Evolutionary conservation across 306 rosid species (phyloP).

Genomic region (Casuarina cunninghamiana): DNA sequence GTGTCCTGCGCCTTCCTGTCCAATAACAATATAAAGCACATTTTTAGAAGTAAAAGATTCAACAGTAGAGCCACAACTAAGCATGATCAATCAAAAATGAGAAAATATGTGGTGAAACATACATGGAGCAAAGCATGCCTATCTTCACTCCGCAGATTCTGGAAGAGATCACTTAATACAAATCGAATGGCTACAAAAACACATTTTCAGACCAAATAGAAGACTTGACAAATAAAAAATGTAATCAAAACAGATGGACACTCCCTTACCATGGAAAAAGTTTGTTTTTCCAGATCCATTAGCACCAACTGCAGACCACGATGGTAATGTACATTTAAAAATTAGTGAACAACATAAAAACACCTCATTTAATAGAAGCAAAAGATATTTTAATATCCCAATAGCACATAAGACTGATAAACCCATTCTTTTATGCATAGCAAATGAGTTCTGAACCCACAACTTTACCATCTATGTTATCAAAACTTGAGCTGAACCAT

Average conservation of each 20-base stretch:
- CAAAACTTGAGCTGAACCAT: background rate
- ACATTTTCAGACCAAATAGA: background rate
- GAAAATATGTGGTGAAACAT: constrained; percentile 32
- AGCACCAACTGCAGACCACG: constrained; percentile 77
- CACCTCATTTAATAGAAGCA: constrained; percentile 1
- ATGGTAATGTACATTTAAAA: constrained; percentile 15
- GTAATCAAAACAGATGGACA: constrained; percentile 2
- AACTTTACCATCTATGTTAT: background rate
- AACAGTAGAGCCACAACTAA: background rate
- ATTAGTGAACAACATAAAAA: constrained; percentile 8
- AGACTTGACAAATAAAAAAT: constrained; percentile 8
- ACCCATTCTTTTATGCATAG: background rate
- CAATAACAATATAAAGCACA: constrained; percentile 16
- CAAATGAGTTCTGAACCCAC: background rate
- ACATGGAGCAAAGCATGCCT: constrained; percentile 93
- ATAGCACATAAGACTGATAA: background rate
- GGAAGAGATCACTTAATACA: constrained; percentile 90
- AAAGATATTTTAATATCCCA: constrained; percentile 7
- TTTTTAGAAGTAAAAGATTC: constrained; percentile 11
- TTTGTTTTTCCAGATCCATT: constrained; percentile 98
- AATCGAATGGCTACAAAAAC: constrained; percentile 77
- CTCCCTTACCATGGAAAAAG: constrained; percentile 83
- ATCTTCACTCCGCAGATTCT: constrained; percentile 80
- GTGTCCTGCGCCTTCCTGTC: constrained; percentile 96
- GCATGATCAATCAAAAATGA: constrained; percentile 11